These are phyloP conservation scores for Chenopodium berlandieri DNA, from an alignment of 148 eudicot genomes.

Conservation along the genomic window DNA sequence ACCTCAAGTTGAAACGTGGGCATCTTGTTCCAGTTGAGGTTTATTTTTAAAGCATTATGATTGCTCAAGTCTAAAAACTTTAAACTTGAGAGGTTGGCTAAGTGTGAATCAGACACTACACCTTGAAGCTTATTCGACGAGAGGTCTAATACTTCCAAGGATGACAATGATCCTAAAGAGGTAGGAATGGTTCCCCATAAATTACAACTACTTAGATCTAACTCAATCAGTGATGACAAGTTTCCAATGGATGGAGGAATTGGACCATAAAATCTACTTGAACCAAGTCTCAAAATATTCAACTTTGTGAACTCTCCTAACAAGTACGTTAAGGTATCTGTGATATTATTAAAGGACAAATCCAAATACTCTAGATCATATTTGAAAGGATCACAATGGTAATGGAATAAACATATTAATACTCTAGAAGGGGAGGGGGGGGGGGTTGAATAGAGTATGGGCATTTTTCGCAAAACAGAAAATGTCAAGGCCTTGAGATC, in stretches of 20 bases:
- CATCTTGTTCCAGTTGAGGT: constrained; percentile 6
- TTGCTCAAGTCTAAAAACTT: background rate
- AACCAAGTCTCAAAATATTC: background rate
- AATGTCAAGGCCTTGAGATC: no score
- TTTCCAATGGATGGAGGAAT: constrained; percentile 20
- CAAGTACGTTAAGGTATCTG: constrained; percentile 5
- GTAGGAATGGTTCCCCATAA: constrained; percentile 11
- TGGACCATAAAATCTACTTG: background rate
- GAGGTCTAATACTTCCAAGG: constrained; percentile 4
- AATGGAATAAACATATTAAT: no score
- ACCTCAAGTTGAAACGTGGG: constrained; percentile 24
- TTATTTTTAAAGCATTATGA: constrained; percentile 12
- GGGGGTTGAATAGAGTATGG: no score
- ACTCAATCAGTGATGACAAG: constrained; percentile 11
- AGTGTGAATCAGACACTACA: background rate
- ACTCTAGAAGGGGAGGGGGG: no score
- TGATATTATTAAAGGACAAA: background rate
- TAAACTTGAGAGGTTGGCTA: constrained; percentile 30
- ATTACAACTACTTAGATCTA: constrained; percentile 2
- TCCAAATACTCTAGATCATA: constrained; percentile 12
- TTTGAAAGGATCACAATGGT: no score
- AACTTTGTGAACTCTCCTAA: constrained; percentile 12
- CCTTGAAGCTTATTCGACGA: constrained; percentile 14
- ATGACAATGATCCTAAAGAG: background rate
- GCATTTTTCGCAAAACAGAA: no score